phyloP scores from a whole-genome alignment of 2,329 filamentous ascomycete species.

The Aspergillus udagawae region DNA sequence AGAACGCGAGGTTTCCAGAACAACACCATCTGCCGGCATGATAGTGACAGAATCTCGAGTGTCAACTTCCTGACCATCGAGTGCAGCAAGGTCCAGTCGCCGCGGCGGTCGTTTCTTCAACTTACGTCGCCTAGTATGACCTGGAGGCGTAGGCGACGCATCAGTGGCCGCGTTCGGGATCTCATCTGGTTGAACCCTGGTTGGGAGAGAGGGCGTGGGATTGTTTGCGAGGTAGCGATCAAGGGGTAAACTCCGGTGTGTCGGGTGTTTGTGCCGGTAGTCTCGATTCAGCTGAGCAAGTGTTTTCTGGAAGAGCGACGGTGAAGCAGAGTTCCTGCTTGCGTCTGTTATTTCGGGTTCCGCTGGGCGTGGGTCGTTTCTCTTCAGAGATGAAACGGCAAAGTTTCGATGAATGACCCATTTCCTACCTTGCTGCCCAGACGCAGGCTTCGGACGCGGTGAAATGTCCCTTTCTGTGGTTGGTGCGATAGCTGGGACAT shows the following conservation, averaged over 20 bases:
- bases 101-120: slow-evolving; percentile 39
- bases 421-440: slow-evolving; percentile 21
- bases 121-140: slow-evolving; percentile 15
- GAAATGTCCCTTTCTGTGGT: not conserved
- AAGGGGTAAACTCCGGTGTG: slow-evolving; percentile 27
- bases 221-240: slow-evolving; percentile 33
- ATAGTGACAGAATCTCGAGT: slow-evolving; percentile 15
- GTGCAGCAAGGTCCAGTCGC: slow-evolving; percentile 44
- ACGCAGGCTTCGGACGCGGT: not conserved
- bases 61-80: slow-evolving; percentile 44
- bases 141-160: slow-evolving; percentile 7
- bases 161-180: slow-evolving; percentile 2
- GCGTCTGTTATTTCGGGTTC: slow-evolving; percentile 25
- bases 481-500: not conserved
- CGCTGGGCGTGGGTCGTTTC: slow-evolving; percentile 33
- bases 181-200: not conserved
- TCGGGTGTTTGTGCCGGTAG: slow-evolving; percentile 19
- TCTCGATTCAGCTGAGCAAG: slow-evolving; percentile 30
- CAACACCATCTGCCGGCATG: slow-evolving; percentile 11
- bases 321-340: slow-evolving; percentile 11
- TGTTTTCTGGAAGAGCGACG: slow-evolving; percentile 27
- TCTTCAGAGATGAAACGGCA: slow-evolving; percentile 34
- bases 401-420: slow-evolving; percentile 34
- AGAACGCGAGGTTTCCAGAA: slow-evolving; percentile 1
- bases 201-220: slow-evolving; percentile 4